Evolutionary conservation across 2,329 filamentous ascomycete species (phyloP), one percentile per base, ranked within the genome.

Genomic region (Amesomyces nigricolor): DNA sequence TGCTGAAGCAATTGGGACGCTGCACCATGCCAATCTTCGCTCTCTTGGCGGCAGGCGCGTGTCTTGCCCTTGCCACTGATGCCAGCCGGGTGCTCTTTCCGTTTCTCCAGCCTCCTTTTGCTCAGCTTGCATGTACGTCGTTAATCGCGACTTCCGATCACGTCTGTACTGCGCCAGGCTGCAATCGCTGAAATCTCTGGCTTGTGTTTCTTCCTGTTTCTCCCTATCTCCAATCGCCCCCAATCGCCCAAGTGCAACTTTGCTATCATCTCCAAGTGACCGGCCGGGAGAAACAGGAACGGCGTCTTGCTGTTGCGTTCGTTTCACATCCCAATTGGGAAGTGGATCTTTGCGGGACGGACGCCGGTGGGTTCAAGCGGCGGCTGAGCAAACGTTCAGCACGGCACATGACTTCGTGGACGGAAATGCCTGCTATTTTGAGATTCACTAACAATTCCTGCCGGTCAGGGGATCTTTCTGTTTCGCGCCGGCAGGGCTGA

Each of bases 221-320:
- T n/a, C 32, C 32, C 32, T 35, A 35, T 35, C 32, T 10, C 32
- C 32, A 10, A 39, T 29, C 32, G 16, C 37, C 13, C 39, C 14
- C 9, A 8, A 44, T 35, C 22, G 35, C 14, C 39, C 39, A 22
- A 17, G 30, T 46, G 42, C 32, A n/a, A n/a, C 29, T 37, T n/a
- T 39, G 45, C 35, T 17, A 26, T 40, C 19, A 29, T 11, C 47
- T 16, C 22, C 17, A 17, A 30, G 37, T 50, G 54, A 16, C 11
- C 16, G 19, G 51, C 57, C 53, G 49, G 57, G 50, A 51, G 56
- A 58, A 53, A 29, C 46, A 58, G 57, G 56, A 35, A 50, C 48
- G 26, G 14, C 22, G 44, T 17, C 30, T 50, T 11, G 49, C 47
- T 50, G 52, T 53, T 55, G 57, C 47, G 52, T 53, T 55, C 53